phyloP scores from a whole-genome alignment of 768 basidiomycete species.

The Lactarius psammicola region DNA sequence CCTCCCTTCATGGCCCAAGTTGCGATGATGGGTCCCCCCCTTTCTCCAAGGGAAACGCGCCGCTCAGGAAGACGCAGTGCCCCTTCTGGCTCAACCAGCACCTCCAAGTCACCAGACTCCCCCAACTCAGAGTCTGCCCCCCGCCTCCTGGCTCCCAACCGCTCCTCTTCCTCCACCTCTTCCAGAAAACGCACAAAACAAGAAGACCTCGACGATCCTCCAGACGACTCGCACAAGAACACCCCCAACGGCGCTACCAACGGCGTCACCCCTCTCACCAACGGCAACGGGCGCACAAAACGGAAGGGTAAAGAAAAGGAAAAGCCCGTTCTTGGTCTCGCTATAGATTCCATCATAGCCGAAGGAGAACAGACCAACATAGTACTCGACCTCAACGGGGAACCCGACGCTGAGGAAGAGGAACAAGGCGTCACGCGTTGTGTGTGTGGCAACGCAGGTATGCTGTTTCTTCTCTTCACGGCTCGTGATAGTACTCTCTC shows the following conservation, averaged over 20 bases:
- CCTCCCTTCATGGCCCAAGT: constrained; percentile 52
- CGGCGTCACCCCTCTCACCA: constrained; percentile 27
- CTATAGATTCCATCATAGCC: constrained; percentile 34
- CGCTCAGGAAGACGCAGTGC: constrained; percentile 74
- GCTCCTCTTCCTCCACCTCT: constrained; percentile 33
- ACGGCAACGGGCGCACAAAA: constrained; percentile 47
- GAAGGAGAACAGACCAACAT: constrained; percentile 34
- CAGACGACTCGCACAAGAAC: constrained; percentile 54
- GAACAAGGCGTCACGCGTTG: constrained; percentile 73
- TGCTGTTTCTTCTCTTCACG: constrained; percentile 34
- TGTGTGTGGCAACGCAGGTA: constrained; percentile 80
- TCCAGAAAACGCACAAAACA: constrained; percentile 60
- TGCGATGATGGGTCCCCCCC: constrained; percentile 71
- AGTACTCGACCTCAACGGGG: constrained; percentile 36
- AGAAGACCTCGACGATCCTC: constrained; percentile 66
- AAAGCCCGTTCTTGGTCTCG: constrained; percentile 32
- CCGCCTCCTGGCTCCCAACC: constrained; percentile 33
- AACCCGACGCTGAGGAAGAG: constrained; percentile 49
- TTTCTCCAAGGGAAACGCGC: constrained; percentile 73
- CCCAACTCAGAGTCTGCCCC: constrained; percentile 47
- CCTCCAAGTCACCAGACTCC: constrained; percentile 74
- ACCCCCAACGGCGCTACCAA: constrained; percentile 35
- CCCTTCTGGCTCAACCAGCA: constrained; percentile 62
- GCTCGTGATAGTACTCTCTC: constrained; percentile 12
- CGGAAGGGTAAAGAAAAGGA: constrained; percentile 70